Evolutionary conservation across 345 rosid genomes (phyloP), one percentile per base, ranked within the genome.

Genomic region (Sapria himalayana): DNA sequence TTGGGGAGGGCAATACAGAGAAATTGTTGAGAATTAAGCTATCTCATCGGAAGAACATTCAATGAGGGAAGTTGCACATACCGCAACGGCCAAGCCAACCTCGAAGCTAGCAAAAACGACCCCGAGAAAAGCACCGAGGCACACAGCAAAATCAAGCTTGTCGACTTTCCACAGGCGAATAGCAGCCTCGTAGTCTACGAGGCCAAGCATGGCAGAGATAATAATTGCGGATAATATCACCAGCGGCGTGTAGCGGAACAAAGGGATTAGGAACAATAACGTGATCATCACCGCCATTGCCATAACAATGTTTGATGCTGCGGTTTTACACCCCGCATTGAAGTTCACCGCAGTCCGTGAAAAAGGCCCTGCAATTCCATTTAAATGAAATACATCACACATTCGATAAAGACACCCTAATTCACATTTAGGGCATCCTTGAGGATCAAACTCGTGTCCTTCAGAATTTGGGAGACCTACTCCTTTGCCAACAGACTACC

Each of bases 231-330:
- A 73, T 29, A 89, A 86, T 20, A 80, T 95, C 22, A 77, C 99
- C 15, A 89, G 65, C 12, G 95, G 99, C 22, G 99, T 89, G 74
- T 79, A 80, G 40, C 77, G 54, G 65, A 89, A 84, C 45, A 89
- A 51, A 0, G 93, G 99, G 7, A 92, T 89, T 15, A 89, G 62
- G 52, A 84, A 73, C 24, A 89, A 54, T 57, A 89, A 24, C 0
- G 95, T 84, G 21, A 84, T 10, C 95, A 84, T 79, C 52, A 89
- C 81, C 0, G 81, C 92, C 16, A 69, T 43, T 1, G 99, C 76
- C 99, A 89, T 79, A 16, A 89, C 93, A 22, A 89, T 71, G 70
- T 89, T 89, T 3, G 99, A 84, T 18, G 75, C 74, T 3, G 92
- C 76, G 7, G 76, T 77, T 44, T 67, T 73, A 77, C 99, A 74